Evolutionary conservation across 169 alveolate species (phyloP).

Genomic region (Haemoproteus tartakovskyi): DNA sequence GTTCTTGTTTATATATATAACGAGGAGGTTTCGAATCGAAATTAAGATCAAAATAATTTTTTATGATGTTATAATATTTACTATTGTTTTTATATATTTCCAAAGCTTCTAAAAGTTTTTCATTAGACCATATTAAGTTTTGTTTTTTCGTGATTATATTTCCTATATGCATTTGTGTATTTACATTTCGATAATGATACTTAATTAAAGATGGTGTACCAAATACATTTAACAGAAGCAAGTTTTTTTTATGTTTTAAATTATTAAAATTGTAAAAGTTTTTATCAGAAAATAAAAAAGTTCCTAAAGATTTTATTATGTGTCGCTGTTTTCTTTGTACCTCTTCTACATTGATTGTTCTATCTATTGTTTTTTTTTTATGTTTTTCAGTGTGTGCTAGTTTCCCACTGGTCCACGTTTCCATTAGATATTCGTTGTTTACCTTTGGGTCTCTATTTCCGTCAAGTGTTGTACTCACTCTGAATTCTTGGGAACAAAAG

Average conservation of each 20-base stretch:
- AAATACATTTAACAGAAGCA: constrained; percentile 4
- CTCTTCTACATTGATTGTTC: too few species aligned
- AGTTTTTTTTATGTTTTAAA: constrained; percentile 29
- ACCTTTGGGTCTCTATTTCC: background rate
- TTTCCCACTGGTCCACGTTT: too few species aligned
- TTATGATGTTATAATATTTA: constrained; percentile 24
- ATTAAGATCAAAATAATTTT: constrained; percentile 21
- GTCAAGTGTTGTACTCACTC: background rate
- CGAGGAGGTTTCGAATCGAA: background rate
- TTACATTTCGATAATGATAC: constrained; percentile 16
- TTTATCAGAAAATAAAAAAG: too few species aligned
- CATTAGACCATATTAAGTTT: constrained; percentile 43
- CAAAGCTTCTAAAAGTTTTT: constrained; percentile 50
- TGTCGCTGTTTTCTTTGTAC: too few species aligned
- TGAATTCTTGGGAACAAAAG: background rate
- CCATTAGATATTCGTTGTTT: too few species aligned
- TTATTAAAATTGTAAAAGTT: background rate
- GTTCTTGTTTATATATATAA: constrained; percentile 6
- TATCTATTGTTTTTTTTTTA: too few species aligned
- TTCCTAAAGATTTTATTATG: too few species aligned
- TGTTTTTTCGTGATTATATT: constrained; percentile 28
- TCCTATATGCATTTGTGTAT: constrained; percentile 13
- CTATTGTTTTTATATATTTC: constrained; percentile 57
- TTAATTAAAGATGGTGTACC: constrained; percentile 19
- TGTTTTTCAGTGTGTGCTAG: too few species aligned